Evolutionary conservation across 2,329 filamentous ascomycete genomes (phyloP).

Genomic region (Septoria petroselini): DNA sequence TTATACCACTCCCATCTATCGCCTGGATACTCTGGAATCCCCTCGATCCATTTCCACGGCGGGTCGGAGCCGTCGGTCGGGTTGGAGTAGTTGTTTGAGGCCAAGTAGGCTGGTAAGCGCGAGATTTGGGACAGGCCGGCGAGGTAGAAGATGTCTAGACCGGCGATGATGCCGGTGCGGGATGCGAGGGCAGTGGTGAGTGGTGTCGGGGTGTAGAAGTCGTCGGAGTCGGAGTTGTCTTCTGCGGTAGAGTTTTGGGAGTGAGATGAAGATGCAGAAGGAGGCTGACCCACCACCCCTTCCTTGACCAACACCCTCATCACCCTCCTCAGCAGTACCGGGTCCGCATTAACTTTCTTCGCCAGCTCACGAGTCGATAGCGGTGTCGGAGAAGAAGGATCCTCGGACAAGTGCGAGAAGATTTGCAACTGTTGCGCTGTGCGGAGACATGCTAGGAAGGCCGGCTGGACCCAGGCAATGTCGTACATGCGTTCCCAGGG

Average conservation of each 20-base stretch:
- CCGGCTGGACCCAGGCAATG: constrained; percentile 14
- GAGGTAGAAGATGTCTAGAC: constrained; percentile 19
- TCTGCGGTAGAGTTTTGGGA: too few relatives aligned
- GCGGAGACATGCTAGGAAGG: constrained; percentile 9
- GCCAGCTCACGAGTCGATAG: constrained; percentile 10
- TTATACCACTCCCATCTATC: constrained; percentile 14
- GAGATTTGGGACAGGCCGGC: constrained; percentile 9
- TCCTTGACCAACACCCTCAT: constrained; percentile 18
- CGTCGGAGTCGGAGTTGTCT: neutral
- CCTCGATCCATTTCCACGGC: constrained; percentile 19
- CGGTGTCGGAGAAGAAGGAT: neutral
- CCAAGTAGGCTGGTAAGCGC: constrained; percentile 21
- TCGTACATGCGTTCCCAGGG: constrained; percentile 23
- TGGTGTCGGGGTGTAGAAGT: constrained; percentile 14
- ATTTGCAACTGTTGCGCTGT: constrained; percentile 15
- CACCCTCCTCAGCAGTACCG: constrained; percentile 16
- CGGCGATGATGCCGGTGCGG: constrained; percentile 14
- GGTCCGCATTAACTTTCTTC: constrained; percentile 11
- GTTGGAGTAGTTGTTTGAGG: constrained; percentile 13
- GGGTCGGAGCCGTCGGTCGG: constrained; percentile 11
- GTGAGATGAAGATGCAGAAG: too few relatives aligned
- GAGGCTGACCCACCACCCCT: constrained; percentile 11
- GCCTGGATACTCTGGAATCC: constrained; percentile 9
- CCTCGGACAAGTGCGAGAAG: constrained; percentile 14
- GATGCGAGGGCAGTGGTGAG: constrained; percentile 17